Percentiles rank a stretch among this genome's conserved stretches.
Evolutionary conservation across 2,329 filamentous ascomycete genomes (phyloP).

Genomic region (Trichoderma lentiforme): DNA sequence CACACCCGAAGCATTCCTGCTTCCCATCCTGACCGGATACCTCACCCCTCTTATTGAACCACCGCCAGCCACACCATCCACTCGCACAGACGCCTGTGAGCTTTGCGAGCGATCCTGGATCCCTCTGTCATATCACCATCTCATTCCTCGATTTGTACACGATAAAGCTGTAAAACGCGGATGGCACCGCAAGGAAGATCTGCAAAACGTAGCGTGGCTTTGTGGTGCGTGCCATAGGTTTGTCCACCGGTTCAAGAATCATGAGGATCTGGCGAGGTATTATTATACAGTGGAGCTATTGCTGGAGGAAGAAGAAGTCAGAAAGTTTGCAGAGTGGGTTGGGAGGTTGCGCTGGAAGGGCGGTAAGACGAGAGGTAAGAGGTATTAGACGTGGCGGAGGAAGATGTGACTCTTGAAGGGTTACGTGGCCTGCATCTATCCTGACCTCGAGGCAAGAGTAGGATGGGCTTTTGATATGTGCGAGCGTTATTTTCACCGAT

Average conservation of each 20-base stretch:
- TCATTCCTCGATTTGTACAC: constrained; percentile 77
- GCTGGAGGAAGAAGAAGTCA: constrained; percentile 66
- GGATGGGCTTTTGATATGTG: neutral
- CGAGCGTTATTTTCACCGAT: neutral
- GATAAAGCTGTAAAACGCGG: constrained; percentile 71
- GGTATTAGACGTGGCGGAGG: neutral
- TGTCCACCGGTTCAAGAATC: constrained; percentile 70
- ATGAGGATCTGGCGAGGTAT: constrained; percentile 72
- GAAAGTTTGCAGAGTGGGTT: constrained; percentile 70
- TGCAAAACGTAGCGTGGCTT: constrained; percentile 82
- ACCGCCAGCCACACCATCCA: constrained; percentile 61
- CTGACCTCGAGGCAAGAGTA: neutral
- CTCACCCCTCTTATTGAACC: constrained; percentile 54
- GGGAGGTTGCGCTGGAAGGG: constrained; percentile 70
- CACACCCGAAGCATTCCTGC: constrained; percentile 54
- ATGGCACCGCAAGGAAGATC: constrained; percentile 72
- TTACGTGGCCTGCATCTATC: neutral
- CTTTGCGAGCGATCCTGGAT: constrained; percentile 74
- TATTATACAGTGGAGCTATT: constrained; percentile 73
- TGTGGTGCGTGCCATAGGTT: constrained; percentile 81
- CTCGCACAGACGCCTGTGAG: constrained; percentile 63
- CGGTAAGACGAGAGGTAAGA: constrained; percentile 16
- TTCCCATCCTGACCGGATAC: constrained; percentile 62
- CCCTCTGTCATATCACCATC: constrained; percentile 76
- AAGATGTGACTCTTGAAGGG: neutral